Conservation (phyloP, 2,329 filamentous ascomycete genomes). For the Talaromyces marneffei region DNA sequence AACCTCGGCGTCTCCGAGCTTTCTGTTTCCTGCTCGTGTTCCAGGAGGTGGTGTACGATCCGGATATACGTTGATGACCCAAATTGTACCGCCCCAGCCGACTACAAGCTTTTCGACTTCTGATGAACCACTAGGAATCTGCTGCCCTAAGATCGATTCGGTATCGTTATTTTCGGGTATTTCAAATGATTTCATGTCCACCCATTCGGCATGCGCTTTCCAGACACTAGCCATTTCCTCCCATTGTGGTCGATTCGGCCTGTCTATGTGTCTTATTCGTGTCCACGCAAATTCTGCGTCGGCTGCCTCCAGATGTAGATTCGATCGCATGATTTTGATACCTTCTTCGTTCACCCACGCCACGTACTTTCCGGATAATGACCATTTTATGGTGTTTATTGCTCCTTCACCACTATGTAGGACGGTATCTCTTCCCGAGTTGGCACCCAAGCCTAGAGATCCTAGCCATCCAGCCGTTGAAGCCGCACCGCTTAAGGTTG, state of each 20-base stretch:
- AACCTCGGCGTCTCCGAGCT: constrained; percentile 77
- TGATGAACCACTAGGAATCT: constrained; percentile 43
- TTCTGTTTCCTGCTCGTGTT: constrained; percentile 47
- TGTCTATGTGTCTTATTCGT: constrained; percentile 83
- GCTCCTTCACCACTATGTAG: constrained; percentile 87
- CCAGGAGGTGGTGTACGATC: constrained; percentile 44
- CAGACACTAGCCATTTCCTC: constrained; percentile 95
- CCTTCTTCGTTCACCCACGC: constrained; percentile 96
- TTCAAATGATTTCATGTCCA: constrained; percentile 77
- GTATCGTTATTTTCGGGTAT: constrained; percentile 53
- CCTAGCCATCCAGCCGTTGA: constrained; percentile 87
- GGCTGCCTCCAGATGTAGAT: constrained; percentile 68
- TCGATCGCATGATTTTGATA: constrained; percentile 94
- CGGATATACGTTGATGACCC: constrained; percentile 87
- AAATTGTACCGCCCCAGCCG: constrained; percentile 93
- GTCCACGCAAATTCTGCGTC: constrained; percentile 88
- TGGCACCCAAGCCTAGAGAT: constrained; percentile 72
- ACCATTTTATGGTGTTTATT: constrained; percentile 93
- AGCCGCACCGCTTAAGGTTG: constrained; percentile 68
- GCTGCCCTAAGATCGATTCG: constrained; percentile 21
- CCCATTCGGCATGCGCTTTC: constrained; percentile 90
- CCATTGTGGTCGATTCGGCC: constrained; percentile 80
- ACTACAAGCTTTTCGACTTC: constrained; percentile 71
- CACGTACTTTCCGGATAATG: constrained; percentile 82
- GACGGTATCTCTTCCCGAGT: constrained; percentile 75